A percentile compares a stretch with the other conserved stretches of the same genome.
These are phyloP conservation scores for Barnettozyma californica DNA, from an alignment of 805 yeast species.

Conservation along the genomic window DNA sequence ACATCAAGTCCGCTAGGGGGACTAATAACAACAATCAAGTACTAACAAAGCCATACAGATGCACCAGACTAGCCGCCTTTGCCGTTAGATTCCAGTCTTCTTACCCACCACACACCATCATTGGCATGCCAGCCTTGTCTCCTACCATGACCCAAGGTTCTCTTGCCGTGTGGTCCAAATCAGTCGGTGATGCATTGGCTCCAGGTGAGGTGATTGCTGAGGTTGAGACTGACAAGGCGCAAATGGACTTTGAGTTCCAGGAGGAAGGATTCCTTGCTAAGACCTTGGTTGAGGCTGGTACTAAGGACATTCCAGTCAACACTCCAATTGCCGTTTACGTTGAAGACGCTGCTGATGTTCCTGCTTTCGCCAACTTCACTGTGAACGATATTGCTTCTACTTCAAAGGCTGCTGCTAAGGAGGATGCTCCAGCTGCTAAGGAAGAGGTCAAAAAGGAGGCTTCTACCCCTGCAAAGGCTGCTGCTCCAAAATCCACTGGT, in stretches of 20 bases:
- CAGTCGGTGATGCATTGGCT: constrained; percentile 77
- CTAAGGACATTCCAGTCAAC: constrained; percentile 89
- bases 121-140: constrained; percentile 98
- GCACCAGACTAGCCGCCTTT: constrained; percentile 16
- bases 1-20: neutral
- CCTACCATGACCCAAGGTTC: constrained; percentile 99
- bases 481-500: constrained; percentile 21
- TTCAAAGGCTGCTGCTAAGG: constrained; percentile 24
- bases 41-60: constrained; percentile 8
- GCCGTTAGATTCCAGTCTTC: constrained; percentile 24
- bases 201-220: constrained; percentile 97
- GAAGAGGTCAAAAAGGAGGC: neutral
- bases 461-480: constrained; percentile 18
- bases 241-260: constrained; percentile 97
- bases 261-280: constrained; percentile 93
- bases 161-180: constrained; percentile 84
- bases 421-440: constrained; percentile 16
- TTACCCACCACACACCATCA: constrained; percentile 80
- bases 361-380: constrained; percentile 83
- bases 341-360: constrained; percentile 76
- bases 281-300: constrained; percentile 74
- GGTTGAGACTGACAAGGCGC: constrained; percentile 96
- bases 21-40: constrained; percentile 7
- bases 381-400: constrained; percentile 56
- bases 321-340: constrained; percentile 96